Evolutionary conservation across 208 protist species (phyloP).

Genomic region (Wallacemonas sp.): DNA sequence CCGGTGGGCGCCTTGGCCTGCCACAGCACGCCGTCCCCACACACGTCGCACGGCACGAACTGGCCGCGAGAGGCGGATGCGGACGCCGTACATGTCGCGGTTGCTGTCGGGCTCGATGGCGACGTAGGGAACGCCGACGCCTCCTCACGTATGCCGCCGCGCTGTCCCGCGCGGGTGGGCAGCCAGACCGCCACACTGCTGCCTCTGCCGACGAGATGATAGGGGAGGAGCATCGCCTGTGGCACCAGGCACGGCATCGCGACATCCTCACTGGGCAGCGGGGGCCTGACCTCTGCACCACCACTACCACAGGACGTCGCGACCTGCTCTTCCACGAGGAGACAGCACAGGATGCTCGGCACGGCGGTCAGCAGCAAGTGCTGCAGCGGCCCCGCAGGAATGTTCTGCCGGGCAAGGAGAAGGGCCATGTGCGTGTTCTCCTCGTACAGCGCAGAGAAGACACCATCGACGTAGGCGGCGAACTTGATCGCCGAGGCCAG

Average conservation of each 20-base stretch:
- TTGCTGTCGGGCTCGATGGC: not conserved
- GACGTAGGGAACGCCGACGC: not conserved
- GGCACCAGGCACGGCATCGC: conserved; percentile 44
- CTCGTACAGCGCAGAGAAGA: conserved; percentile 49
- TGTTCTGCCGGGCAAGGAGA: conserved; percentile 39
- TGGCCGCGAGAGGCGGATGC: conserved; percentile 13
- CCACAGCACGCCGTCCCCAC: conserved; percentile 26
- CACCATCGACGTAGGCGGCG: conserved; percentile 47
- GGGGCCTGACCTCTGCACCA: not conserved
- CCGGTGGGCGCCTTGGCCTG: not conserved
- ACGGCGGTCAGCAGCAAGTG: conserved; percentile 36
- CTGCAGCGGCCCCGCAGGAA: conserved; percentile 15
- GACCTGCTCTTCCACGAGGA: conserved; percentile 54
- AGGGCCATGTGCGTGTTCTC: conserved; percentile 52
- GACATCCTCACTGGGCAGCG: not conserved
- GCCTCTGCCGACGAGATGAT: conserved; percentile 45
- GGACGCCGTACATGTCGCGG: not conserved
- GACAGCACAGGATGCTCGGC: conserved; percentile 66
- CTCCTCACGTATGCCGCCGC: not conserved
- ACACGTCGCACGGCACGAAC: conserved; percentile 36
- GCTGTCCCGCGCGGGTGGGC: conserved; percentile 4
- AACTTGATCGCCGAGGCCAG: conserved; percentile 67
- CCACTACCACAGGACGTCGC: not conserved
- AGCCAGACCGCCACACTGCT: conserved; percentile 52
- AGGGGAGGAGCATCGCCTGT: conserved; percentile 58